Evolutionary conservation across 129 eudicot genomes (phyloP), one percentile per base, ranked within the genome.

Genomic region (Tagetes erecta): DNA sequence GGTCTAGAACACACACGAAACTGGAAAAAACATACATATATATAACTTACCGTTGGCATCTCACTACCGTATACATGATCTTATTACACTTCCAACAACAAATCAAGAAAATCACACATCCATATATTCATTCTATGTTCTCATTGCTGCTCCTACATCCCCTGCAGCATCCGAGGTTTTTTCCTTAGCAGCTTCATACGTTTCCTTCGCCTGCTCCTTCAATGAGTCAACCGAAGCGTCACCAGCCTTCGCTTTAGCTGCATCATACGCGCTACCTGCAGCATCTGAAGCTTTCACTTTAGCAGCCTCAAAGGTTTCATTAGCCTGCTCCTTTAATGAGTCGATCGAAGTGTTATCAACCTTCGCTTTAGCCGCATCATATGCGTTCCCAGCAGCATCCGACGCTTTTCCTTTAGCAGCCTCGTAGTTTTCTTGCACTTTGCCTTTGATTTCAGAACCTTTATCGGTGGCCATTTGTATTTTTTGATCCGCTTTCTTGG

Each of bases 101-200:
- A 34, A 10, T 44, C 8, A 8, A 59, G 41, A 11, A 59, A 74
- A 20, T 20, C 27, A 20, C 27, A 20, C 27, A 20, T 60, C 47
- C 62, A 71, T 13, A 75, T 42, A 51, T 67, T 80, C 40, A 51
- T 67, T 80, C 40, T 74, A 71, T 31, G 10, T 41, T 13, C 82
- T 70, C 81, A 74, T 70, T 11, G 34, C 44, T 3, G 67, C 82
- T 67, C 86, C 94, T 8, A 88, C 1, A 49, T 82, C 64, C 33
- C 86, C 86, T 1, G 86, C 64, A 33, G 91, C 87, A 36, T 84
- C 76, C 1, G 91, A 84, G 68, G 84, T 76, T 58, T 68, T 84
- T 76, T 84, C 91, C 73, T 89, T 89, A 3, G 86, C 87, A 27
- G 70, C 76, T 80, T 82, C 89, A 7, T 75, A 86, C 3, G 20